Conservation (phyloP, 1,284 basidiomycete genomes). For the Cystobasidium pallidum region DNA sequence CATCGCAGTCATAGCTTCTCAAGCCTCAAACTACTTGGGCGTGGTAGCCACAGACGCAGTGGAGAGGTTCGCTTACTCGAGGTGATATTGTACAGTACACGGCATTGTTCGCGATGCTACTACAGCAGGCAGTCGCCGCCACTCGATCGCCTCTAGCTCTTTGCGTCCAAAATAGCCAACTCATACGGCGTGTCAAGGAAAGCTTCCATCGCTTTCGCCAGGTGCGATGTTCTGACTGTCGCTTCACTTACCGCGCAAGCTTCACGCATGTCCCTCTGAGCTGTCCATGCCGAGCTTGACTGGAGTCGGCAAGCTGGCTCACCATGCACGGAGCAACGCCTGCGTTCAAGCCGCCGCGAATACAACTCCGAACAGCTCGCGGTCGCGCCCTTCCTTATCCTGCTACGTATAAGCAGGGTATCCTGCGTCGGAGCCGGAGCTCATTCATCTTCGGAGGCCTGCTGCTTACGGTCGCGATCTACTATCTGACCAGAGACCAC, state of each 20-base stretch:
- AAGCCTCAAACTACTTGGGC: too few relatives aligned
- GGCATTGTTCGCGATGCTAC: not conserved
- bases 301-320: not conserved
- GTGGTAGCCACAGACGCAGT: too few relatives aligned
- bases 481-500: not conserved
- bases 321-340: slow-evolving; percentile 8
- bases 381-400: slow-evolving; percentile 11
- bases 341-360: not conserved
- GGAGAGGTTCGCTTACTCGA: not conserved
- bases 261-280: too few relatives aligned
- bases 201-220: too few relatives aligned
- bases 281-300: not conserved
- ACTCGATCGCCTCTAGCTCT: slow-evolving; percentile 1
- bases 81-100: not conserved
- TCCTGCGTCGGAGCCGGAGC: not conserved
- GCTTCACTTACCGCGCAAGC: too few relatives aligned
- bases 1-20: too few relatives aligned
- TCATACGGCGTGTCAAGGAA: too few relatives aligned
- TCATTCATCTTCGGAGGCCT: not conserved
- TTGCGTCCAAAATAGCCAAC: too few relatives aligned
- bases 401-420: slow-evolving; percentile 6
- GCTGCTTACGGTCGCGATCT: not conserved
- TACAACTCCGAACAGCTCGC: slow-evolving; percentile 13
- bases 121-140: not conserved
- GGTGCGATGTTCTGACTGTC: too few relatives aligned